Evolutionary conservation across 257 asterid genomes (phyloP).

Genomic region (Solanum lignicaule): DNA sequence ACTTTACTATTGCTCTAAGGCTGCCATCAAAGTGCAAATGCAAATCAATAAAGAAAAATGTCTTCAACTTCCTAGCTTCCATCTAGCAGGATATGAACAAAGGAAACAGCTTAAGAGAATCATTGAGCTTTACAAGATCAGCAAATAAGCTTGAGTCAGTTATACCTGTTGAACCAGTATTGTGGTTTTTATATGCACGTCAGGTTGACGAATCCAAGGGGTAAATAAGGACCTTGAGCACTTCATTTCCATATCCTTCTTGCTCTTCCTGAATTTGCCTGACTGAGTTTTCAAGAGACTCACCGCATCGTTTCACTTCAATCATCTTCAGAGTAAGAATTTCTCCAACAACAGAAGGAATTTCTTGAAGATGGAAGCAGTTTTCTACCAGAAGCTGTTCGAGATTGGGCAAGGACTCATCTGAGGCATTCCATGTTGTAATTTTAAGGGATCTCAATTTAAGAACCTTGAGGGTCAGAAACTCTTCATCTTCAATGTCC

Average conservation of each 20-base stretch:
- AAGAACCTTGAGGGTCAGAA: not conserved
- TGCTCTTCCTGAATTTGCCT: not conserved
- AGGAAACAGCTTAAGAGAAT: too few species aligned
- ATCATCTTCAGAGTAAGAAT: not conserved
- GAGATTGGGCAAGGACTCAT: not conserved
- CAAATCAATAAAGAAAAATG: too few species aligned
- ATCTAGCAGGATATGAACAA: too few species aligned
- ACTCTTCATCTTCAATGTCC: not conserved
- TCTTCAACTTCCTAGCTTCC: too few species aligned
- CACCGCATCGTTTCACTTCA: slow-evolving; percentile 3
- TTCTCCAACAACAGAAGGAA: slow-evolving; percentile 2
- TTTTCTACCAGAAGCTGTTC: not conserved
- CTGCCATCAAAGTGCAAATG: too few species aligned
- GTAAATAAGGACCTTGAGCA: not conserved
- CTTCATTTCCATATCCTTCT: not conserved
- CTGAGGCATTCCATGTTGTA: not conserved
- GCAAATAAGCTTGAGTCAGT: not conserved
- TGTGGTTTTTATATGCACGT: not conserved
- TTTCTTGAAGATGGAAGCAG: not conserved
- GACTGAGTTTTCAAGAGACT: not conserved
- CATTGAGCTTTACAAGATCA: too few species aligned
- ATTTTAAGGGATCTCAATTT: not conserved
- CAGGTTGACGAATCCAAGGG: not conserved
- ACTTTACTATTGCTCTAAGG: too few species aligned
- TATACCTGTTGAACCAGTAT: not conserved